Evolutionary conservation across 2,329 filamentous ascomycete species (phyloP).

Genomic region (Xylariaceae sp.): DNA sequence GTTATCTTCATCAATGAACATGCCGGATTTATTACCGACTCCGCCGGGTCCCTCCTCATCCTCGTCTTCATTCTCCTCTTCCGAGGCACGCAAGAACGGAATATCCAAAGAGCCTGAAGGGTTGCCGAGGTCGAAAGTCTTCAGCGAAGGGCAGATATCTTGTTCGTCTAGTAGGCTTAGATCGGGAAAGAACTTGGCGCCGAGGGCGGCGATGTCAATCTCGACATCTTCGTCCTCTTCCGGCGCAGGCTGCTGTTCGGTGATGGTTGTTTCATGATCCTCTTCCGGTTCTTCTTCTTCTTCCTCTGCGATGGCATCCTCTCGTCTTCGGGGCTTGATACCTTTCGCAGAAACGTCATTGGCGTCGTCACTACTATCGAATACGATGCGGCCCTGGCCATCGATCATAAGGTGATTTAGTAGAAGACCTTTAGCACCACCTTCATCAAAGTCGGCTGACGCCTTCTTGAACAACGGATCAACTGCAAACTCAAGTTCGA

Average conservation of each 20-base stretch:
- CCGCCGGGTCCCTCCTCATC: conserved; percentile 56
- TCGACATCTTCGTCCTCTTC: conserved; percentile 64
- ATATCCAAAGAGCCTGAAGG: conserved; percentile 84
- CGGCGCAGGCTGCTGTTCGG: conserved; percentile 47
- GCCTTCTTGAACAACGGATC: conserved; percentile 99
- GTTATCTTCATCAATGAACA: conserved; percentile 86
- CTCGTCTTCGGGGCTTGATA: conserved; percentile 43
- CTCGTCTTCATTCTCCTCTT: conserved; percentile 73
- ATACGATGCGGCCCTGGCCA: conserved; percentile 87
- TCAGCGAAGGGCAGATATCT: conserved; percentile 92
- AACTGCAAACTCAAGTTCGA: conserved; percentile 94
- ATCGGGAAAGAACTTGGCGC: conserved; percentile 83
- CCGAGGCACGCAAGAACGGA: conserved; percentile 85
- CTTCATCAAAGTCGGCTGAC: conserved; percentile 97
- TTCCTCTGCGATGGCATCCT: conserved; percentile 42
- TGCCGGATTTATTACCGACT: conserved; percentile 70
- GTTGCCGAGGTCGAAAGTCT: conserved; percentile 89
- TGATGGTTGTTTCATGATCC: conserved; percentile 39
- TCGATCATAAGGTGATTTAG: conserved; percentile 98
- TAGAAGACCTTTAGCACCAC: conserved; percentile 90
- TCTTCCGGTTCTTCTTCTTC: conserved; percentile 44
- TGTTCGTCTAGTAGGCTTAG: conserved; percentile 76
- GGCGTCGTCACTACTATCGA: conserved; percentile 93
- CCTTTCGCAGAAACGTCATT: conserved; percentile 51
- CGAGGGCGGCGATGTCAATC: conserved; percentile 77